Evolutionary conservation across 2,329 filamentous ascomycete species (phyloP).

Genomic region (Hypoxylon sp.): DNA sequence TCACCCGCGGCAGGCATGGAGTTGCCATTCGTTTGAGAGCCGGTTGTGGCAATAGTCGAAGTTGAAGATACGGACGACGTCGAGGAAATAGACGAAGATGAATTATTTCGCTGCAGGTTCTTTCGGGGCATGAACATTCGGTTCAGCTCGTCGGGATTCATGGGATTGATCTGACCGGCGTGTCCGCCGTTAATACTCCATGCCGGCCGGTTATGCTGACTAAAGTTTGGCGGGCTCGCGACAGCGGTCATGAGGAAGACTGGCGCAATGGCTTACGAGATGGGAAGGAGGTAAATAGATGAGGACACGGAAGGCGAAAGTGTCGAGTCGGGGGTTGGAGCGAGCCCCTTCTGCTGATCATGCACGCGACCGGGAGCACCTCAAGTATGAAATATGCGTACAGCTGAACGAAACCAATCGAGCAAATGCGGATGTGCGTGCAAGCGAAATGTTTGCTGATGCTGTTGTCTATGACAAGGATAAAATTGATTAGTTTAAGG

Average conservation of each 20-base stretch:
- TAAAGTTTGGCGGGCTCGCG: conserved; percentile 73
- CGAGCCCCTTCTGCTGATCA: conserved; percentile 39
- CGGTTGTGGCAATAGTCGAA: conserved; percentile 73
- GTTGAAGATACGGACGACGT: conserved; percentile 70
- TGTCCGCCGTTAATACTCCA: conserved; percentile 69
- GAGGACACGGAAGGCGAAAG: conserved; percentile 42
- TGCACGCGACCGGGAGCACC: conserved; percentile 41
- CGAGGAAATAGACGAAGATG: conserved; percentile 86
- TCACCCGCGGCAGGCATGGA: conserved; percentile 62
- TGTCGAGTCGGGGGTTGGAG: conserved; percentile 41
- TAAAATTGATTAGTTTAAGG: conserved; percentile 38
- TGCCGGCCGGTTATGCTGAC: conserved; percentile 73
- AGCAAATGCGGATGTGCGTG: conserved; percentile 17
- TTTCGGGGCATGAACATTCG: conserved; percentile 94
- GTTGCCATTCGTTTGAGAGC: conserved; percentile 71
- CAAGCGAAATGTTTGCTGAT: conserved; percentile 29
- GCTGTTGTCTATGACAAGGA: conserved; percentile 32
- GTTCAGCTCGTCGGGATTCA: conserved; percentile 86
- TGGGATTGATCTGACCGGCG: conserved; percentile 63
- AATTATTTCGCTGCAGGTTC: conserved; percentile 86
- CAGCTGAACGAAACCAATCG: conserved; percentile 26
- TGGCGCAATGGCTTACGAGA: conserved; percentile 42
- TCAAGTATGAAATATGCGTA: conserved; percentile 23
- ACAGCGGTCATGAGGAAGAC: conserved; percentile 74
- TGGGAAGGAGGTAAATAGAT: conserved; percentile 34